phyloP scores from a whole-genome alignment of 805 yeast species.

The Diddensiella transvaalensis region DNA sequence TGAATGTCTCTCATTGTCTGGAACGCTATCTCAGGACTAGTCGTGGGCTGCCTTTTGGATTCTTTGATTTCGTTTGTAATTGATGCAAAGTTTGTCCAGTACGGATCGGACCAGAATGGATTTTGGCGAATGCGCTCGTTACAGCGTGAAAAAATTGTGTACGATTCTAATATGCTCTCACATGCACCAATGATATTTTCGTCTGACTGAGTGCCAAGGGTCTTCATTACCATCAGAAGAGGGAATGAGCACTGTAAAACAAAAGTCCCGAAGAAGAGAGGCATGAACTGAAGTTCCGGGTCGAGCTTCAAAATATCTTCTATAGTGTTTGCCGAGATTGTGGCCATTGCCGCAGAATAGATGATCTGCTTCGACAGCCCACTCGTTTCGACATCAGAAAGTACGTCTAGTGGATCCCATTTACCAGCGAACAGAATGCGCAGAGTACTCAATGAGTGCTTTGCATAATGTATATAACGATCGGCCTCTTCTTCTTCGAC shows the following conservation, averaged over 20 bases:
- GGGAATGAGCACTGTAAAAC: constrained; percentile 3
- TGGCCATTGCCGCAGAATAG: constrained; percentile 2
- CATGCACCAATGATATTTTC: constrained; percentile 3
- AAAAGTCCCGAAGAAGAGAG: neutral
- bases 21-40: neutral
- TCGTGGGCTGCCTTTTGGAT: constrained; percentile 3
- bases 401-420: constrained; percentile 1
- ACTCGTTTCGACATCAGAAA: constrained; percentile 1
- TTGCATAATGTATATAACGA: constrained; percentile 1
- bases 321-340: neutral
- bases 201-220: constrained; percentile 3
- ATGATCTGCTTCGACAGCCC: constrained; percentile 1
- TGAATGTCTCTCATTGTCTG: constrained; percentile 1
- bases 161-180: neutral
- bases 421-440: constrained; percentile 1
- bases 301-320: neutral
- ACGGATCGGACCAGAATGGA: constrained; percentile 1
- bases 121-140: neutral
- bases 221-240: neutral
- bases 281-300: constrained; percentile 4
- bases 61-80: constrained; percentile 2
- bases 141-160: constrained; percentile 1
- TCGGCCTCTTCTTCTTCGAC: neutral
- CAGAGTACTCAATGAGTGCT: neutral
- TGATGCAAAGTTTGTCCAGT: constrained; percentile 1